Conservation (phyloP, 352 stramenopile genomes). For the Phytophthora hybrid region DNA sequence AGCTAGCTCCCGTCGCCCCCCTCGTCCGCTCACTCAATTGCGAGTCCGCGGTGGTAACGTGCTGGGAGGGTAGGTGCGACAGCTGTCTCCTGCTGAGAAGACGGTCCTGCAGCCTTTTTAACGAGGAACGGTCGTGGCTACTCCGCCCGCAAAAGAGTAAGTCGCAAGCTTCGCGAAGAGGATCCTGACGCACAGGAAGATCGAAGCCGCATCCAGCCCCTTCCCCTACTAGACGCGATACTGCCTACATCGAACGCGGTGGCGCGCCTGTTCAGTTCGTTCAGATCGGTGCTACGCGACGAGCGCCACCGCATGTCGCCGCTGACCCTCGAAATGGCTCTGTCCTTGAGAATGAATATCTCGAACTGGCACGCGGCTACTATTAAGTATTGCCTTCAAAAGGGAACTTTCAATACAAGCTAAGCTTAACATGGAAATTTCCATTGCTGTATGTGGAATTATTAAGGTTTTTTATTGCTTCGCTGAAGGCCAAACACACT, state of each 20-base stretch:
- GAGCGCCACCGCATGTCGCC: slow-evolving; percentile 4
- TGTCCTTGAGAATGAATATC: slow-evolving; percentile 13
- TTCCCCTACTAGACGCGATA: background rate
- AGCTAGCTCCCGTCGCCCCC: background rate
- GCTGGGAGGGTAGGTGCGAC: background rate
- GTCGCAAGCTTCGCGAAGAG: background rate
- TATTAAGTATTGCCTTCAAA: no score
- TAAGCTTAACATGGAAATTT: no score
- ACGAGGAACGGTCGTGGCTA: background rate
- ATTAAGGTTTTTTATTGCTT: no score
- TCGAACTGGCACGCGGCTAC: background rate
- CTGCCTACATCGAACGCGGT: slow-evolving; percentile 10
- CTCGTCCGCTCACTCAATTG: slow-evolving; percentile 5
- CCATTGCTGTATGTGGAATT: no score
- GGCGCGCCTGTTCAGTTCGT: slow-evolving; percentile 12
- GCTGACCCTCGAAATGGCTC: background rate
- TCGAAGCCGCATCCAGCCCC: no score
- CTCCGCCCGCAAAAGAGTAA: background rate
- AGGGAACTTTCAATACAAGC: no score
- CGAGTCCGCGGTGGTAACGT: slow-evolving; percentile 9
- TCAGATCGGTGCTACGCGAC: background rate
- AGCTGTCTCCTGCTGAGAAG: background rate
- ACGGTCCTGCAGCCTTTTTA: background rate
- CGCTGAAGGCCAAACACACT: no score
- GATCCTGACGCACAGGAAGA: background rate